Evolutionary conservation across 768 basidiomycete species (phyloP).

Genomic region (Suillus cothurnatus): DNA sequence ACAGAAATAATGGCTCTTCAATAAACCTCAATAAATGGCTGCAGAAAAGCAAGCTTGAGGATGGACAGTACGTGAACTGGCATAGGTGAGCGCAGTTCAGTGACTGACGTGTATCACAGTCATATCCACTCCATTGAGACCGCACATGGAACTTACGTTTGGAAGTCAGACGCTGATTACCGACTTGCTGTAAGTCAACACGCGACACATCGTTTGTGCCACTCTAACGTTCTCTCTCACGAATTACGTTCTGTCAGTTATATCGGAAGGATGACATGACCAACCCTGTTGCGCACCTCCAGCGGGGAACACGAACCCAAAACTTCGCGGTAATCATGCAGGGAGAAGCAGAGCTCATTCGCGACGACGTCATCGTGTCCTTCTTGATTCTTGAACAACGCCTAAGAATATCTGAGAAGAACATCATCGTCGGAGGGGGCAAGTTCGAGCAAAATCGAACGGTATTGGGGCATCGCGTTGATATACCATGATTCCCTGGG

Average conservation of each 20-base stretch:
- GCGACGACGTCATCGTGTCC: conserved; percentile 18
- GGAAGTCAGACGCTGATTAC: conserved; percentile 17
- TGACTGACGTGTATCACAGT: conserved; percentile 6
- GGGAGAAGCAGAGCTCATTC: conserved; percentile 7
- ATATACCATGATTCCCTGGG: neutral
- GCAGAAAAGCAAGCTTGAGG: conserved; percentile 12
- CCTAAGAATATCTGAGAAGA: conserved; percentile 13
- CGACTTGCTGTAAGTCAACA: conserved; percentile 16
- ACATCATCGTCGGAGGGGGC: conserved; percentile 14
- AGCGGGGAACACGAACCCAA: conserved; percentile 2
- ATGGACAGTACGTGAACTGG: conserved; percentile 16
- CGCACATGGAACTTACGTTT: conserved; percentile 3
- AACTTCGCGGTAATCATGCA: conserved; percentile 17
- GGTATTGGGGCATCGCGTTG: conserved; percentile 10
- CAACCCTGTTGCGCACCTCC: conserved; percentile 15
- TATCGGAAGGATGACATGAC: conserved; percentile 12
- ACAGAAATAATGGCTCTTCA: conserved; percentile 5
- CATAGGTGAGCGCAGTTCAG: neutral
- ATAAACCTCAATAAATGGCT: conserved; percentile 19
- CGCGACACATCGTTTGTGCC: neutral
- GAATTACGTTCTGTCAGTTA: conserved; percentile 9
- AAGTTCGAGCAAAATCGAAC: conserved; percentile 18
- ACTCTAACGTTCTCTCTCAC: neutral
- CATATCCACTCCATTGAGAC: conserved; percentile 15
- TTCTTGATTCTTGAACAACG: conserved; percentile 20